These are phyloP conservation scores for Atkinsonella hypoxylon DNA, from an alignment of 2,329 filamentous ascomycete species.

Conservation along the genomic window DNA sequence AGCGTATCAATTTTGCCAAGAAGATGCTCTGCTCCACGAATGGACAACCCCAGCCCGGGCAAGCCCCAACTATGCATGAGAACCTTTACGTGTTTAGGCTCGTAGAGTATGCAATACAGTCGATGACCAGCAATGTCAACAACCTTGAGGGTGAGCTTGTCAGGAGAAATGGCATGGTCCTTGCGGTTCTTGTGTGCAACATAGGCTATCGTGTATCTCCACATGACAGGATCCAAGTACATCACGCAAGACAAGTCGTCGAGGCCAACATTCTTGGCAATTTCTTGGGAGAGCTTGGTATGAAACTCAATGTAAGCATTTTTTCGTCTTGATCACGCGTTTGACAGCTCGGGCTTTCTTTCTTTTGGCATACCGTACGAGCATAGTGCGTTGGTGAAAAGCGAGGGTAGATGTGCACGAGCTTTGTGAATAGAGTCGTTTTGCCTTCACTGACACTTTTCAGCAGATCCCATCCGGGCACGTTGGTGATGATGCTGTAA, in stretches of 20 bases:
- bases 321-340: too few species aligned
- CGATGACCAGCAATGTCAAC: conserved; percentile 32
- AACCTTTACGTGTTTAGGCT: conserved; percentile 21
- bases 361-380: conserved; percentile 16
- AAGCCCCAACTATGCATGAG: conserved; percentile 33
- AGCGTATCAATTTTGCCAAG: conserved; percentile 24
- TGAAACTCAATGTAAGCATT: not conserved
- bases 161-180: conserved; percentile 20
- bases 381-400: conserved; percentile 28
- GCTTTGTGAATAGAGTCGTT: conserved; percentile 16
- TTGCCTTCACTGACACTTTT: conserved; percentile 30
- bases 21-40: conserved; percentile 32
- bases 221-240: conserved; percentile 21
- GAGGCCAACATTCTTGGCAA: conserved; percentile 21
- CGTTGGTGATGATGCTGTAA: conserved; percentile 34
- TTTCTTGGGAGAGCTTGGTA: conserved; percentile 23
- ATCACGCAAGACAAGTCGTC: conserved; percentile 16
- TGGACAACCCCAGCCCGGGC: conserved; percentile 33
- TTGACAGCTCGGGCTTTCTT: too few species aligned
- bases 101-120: conserved; percentile 32
- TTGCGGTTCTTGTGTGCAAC: conserved; percentile 23
- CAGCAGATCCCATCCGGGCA: conserved; percentile 30
- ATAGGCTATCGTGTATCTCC: conserved; percentile 19
- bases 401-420: conserved; percentile 35
- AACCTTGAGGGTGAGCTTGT: conserved; percentile 25